A percentile compares a stretch with the other conserved stretches of the same genome.
Evolutionary conservation across 768 basidiomycete genomes (phyloP).

Genomic region (Leccinum barrowsii): DNA sequence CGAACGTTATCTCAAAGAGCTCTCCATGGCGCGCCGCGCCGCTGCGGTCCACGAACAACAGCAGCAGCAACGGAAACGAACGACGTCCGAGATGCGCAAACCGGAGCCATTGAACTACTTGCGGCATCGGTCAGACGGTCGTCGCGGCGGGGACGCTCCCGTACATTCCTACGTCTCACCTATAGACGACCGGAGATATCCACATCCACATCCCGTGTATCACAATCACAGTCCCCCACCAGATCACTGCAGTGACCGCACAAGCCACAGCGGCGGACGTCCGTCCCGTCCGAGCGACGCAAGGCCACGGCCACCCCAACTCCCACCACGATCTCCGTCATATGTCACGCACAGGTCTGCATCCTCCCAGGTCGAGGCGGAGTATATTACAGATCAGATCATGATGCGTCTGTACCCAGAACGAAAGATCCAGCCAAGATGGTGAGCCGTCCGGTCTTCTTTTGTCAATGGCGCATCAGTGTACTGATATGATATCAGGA

Average conservation of each 20-base stretch:
- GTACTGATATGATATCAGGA: background rate
- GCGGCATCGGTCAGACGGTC: background rate
- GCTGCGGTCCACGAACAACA: slow-evolving; percentile 3
- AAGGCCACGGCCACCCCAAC: slow-evolving; percentile 13
- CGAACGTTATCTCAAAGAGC: slow-evolving; percentile 29
- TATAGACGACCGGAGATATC: slow-evolving; percentile 4
- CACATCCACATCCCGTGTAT: background rate
- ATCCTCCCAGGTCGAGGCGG: slow-evolving; percentile 29
- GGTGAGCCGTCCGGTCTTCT: slow-evolving; percentile 16
- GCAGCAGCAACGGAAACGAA: slow-evolving; percentile 31
- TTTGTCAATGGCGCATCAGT: background rate
- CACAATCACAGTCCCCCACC: slow-evolving; percentile 1
- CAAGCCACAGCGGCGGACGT: background rate
- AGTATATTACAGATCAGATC: slow-evolving; percentile 33
- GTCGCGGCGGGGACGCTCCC: slow-evolving; percentile 11
- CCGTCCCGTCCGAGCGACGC: slow-evolving; percentile 19
- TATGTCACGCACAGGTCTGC: slow-evolving; percentile 14
- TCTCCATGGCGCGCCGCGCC: slow-evolving; percentile 18
- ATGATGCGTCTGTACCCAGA: slow-evolving; percentile 35
- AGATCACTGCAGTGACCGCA: background rate
- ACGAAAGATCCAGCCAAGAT: slow-evolving; percentile 30
- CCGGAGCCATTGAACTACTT: slow-evolving; percentile 14
- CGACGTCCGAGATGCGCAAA: slow-evolving; percentile 22
- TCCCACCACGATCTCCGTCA: slow-evolving; percentile 12
- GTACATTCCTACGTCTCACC: background rate